These are phyloP conservation scores for Penicillium longicatenatum DNA, from an alignment of 495 filamentous ascomycete species.

Conservation along the genomic window DNA sequence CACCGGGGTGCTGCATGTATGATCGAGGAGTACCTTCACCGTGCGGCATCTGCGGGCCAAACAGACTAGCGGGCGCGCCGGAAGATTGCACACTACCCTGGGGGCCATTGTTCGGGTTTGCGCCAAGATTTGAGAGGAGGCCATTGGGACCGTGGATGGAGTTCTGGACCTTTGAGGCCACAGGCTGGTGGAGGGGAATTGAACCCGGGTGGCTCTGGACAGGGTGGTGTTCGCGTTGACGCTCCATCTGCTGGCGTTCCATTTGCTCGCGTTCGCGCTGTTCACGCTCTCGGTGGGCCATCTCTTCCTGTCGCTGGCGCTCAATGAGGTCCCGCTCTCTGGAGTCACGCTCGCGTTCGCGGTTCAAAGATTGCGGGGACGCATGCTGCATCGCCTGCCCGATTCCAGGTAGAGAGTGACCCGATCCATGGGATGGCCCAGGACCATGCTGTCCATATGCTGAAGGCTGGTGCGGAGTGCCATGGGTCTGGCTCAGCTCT, in stretches of 20 bases:
- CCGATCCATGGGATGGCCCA: slow-evolving; percentile 43
- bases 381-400: slow-evolving; percentile 55
- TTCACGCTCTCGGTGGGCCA: slow-evolving; percentile 62
- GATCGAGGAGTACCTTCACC: slow-evolving; percentile 61
- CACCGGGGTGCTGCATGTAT: slow-evolving; percentile 63
- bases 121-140: slow-evolving; percentile 73
- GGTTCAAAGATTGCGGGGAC: slow-evolving; percentile 52
- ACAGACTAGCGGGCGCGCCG: slow-evolving; percentile 63
- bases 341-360: slow-evolving; percentile 55
- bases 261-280: slow-evolving; percentile 66
- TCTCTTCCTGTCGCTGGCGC: slow-evolving; percentile 59
- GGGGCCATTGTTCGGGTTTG: slow-evolving; percentile 51
- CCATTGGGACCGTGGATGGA: slow-evolving; percentile 87
- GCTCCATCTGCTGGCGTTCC: slow-evolving; percentile 56
- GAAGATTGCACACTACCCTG: slow-evolving; percentile 65
- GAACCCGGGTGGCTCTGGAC: slow-evolving; percentile 83
- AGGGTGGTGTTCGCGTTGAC: slow-evolving; percentile 62
- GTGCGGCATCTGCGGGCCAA: slow-evolving; percentile 61
- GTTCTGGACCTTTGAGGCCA: slow-evolving; percentile 76
- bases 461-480: slow-evolving; percentile 51
- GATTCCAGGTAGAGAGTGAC: slow-evolving; percentile 54
- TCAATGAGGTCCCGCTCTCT: slow-evolving; percentile 52
- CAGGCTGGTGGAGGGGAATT: slow-evolving; percentile 87
- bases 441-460: slow-evolving; percentile 47
- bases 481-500: slow-evolving; percentile 52